Evolutionary conservation across 495 filamentous ascomycete genomes (phyloP).

Genomic region (Podospora conica): DNA sequence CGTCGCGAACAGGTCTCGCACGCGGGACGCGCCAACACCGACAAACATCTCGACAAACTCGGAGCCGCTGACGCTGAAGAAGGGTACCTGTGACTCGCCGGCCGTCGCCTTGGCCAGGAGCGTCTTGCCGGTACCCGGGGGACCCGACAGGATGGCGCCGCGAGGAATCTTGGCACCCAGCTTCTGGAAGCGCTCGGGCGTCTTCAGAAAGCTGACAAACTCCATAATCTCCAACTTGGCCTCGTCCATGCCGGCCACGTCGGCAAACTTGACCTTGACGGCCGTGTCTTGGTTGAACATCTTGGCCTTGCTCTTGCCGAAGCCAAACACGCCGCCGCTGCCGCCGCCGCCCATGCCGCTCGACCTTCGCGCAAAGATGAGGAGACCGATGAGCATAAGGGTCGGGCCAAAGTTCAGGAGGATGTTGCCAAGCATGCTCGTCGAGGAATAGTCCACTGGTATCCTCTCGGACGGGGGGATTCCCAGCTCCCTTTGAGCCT

Average conservation of each 20-base stretch:
- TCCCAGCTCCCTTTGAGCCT: slow-evolving; percentile 76
- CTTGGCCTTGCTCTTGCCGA: slow-evolving; percentile 91
- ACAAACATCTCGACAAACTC: slow-evolving; percentile 99
- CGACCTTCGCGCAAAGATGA: slow-evolving; percentile 66
- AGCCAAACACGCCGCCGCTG: slow-evolving; percentile 80
- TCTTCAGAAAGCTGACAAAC: slow-evolving; percentile 93
- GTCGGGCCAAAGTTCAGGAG: slow-evolving; percentile 82
- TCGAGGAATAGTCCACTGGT: slow-evolving; percentile 78
- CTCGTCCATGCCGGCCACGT: slow-evolving; percentile 98
- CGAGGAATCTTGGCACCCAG: slow-evolving; percentile 96
- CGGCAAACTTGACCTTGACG: slow-evolving; percentile 91
- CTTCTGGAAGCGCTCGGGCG: slow-evolving; percentile 81
- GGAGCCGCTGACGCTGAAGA: slow-evolving; percentile 96
- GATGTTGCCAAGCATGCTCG: slow-evolving; percentile 58
- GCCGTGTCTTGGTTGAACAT: slow-evolving; percentile 95
- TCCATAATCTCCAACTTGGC: slow-evolving; percentile 99
- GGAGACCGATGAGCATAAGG: slow-evolving; percentile 70
- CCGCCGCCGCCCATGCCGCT: slow-evolving; percentile 53
- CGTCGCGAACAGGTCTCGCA: slow-evolving; percentile 90
- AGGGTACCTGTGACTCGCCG: slow-evolving; percentile 94
- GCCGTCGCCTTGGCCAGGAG: slow-evolving; percentile 95
- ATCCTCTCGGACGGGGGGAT: slow-evolving; percentile 83
- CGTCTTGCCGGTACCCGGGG: slow-evolving; percentile 97
- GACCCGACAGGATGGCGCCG: slow-evolving; percentile 91
- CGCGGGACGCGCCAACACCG: slow-evolving; percentile 91